Evolutionary conservation across 129 eudicot genomes (phyloP), one percentile per base, ranked within the genome.

Genomic region (Flaveria linearis): DNA sequence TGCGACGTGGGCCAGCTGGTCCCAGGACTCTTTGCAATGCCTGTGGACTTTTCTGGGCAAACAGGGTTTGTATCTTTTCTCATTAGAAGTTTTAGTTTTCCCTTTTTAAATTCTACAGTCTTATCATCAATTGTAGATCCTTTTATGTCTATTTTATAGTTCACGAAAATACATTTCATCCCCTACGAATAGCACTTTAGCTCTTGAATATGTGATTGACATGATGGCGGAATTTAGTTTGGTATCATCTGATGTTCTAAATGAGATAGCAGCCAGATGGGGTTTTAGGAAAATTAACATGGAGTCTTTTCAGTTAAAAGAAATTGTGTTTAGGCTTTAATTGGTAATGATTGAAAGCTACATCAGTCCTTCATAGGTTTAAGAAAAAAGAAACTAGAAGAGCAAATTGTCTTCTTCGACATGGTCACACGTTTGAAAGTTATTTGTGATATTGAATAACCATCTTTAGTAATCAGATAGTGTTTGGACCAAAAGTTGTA

Each of bases 11-110:
- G 12, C 96, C 96, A 0, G 80, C 53, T 67, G 96, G 96, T 65
- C 92, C 87, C 20, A 82, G 84, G 83, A 90, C 90, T 62, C 90
- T 90, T 50, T 90, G 96, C 84, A 90, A 90, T 58, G 92, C 96
- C 42, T 90, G 96, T 64, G 96, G 96, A 23, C 90, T 90, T 50
- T 72, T 74, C 71, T 90, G 96, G 96, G 88, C 88, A 56, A 88
- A 79, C 76, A 90, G 80, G 92, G 92, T 86, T 47, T 47, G 85
- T 79, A 51, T 64, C 64, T 56, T 71, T 25, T 55, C 7, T 12
- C 28, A 17, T 20, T 26, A 42, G 13, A 45, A 26, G 55, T 36
- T 61, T 17, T 22, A 52, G 60, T 8, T 57, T 75, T 18, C 51
- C 18, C 20, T 16, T 18, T 56, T 18, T 8, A 56, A 20, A 56